Evolutionary conservation across 2,329 filamentous ascomycete species (phyloP), one percentile per base, ranked within the genome.

Genomic region (Colletotrichum sp.): DNA sequence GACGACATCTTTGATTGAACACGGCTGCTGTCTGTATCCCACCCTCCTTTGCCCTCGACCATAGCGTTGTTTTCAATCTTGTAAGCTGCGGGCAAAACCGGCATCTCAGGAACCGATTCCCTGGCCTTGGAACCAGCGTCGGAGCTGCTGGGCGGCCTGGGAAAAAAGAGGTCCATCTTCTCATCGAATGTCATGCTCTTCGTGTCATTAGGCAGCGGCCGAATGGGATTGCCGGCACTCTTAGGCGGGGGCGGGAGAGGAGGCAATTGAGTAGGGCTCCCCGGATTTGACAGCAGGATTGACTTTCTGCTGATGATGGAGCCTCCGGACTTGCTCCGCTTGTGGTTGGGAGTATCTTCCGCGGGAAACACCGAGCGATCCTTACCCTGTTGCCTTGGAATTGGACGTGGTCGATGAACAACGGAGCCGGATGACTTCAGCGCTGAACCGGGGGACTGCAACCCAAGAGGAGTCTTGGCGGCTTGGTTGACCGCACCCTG

Each of bases 121-220:
- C 66, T 63, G 6, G n/a, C 32, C 16, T 62, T 43, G n/a, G 34
- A 58, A 16, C 21, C 62, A 7, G 55, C 38, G 32, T 59, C 64
- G 7, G 56, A 67, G 36, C 62, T 61, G 38, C 71, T 78, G 3
- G 86, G 81, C 9, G 82, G 62, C 3, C 58, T 80, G 5, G 87
- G 84, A 76, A 90, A 90, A 28, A 92, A 81, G 7, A 90, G 80
- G 3, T 85, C 82, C 83, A 91, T 89, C 80, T 91, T 91, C 78
- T 91, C 90, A 67, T 91, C 85, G 75, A 90, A 87, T 0, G 89
- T 90, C 90, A 91, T 91, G 79, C 89, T 91, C 81, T 87, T 88
- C 4, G 89, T 90, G 75, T 89, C 82, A 74, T 90, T 91, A 4
- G 89, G 87, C 7, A 86, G 83, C 21, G 89, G 84, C 18, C 87